These are phyloP conservation scores for Aquilaria yunnanensis DNA, from an alignment of 345 rosid genomes.

Conservation along the genomic window DNA sequence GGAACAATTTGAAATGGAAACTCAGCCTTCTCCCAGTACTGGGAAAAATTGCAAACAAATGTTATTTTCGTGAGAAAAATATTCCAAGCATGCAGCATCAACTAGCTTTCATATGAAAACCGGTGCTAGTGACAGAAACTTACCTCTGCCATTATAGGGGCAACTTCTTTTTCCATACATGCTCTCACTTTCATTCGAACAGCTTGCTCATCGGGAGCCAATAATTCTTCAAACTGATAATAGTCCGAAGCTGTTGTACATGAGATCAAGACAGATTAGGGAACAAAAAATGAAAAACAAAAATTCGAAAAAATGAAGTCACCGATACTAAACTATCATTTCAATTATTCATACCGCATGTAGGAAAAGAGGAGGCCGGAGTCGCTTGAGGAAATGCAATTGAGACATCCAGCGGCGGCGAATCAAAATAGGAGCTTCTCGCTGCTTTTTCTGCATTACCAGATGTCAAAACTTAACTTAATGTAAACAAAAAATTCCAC, in stretches of 20 bases:
- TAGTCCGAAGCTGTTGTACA: conserved; percentile 69
- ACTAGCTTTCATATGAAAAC: conserved; percentile 7
- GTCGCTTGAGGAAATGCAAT: conserved; percentile 95
- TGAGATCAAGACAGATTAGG: conserved; percentile 7
- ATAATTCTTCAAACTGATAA: conserved; percentile 66
- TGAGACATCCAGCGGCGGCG: conserved; percentile 68
- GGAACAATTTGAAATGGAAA: conserved; percentile 88
- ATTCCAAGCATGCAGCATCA: neutral
- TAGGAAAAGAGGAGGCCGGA: conserved; percentile 82
- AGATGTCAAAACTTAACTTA: conserved; percentile 9
- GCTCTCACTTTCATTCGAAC: conserved; percentile 58
- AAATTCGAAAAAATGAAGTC: neutral
- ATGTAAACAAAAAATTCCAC: neutral
- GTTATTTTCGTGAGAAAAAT: conserved; percentile 4
- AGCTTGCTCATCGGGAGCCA: conserved; percentile 75
- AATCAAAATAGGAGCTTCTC: conserved; percentile 51
- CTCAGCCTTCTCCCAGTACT: conserved; percentile 99
- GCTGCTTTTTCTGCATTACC: conserved; percentile 25
- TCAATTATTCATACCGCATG: conserved; percentile 43
- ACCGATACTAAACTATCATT: neutral
- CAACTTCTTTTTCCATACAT: conserved; percentile 91
- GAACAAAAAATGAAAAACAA: conserved; percentile 1
- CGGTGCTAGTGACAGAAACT: neutral
- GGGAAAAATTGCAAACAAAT: conserved; percentile 6
- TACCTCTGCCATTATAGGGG: conserved; percentile 87